A percentile compares a stretch with the other conserved stretches of the same genome.
These are phyloP conservation scores for Chytriomyces sp. DNA, from an alignment of 192 early-diverging fungal species.

Conservation along the genomic window DNA sequence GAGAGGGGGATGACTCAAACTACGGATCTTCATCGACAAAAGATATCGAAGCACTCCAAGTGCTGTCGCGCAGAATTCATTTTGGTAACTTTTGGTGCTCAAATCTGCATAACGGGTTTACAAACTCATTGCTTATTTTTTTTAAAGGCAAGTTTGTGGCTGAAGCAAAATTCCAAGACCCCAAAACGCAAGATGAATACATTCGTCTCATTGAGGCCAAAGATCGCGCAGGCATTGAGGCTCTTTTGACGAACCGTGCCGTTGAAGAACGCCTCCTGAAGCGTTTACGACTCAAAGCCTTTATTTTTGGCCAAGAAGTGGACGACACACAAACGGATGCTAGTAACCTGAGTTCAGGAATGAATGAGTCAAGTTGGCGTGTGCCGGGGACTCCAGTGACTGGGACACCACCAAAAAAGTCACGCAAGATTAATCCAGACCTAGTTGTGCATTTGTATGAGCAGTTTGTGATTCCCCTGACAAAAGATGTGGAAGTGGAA, in stretches of 20 bases:
- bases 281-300: conserved; percentile 84
- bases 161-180: conserved; percentile 94
- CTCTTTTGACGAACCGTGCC: conserved; percentile 82
- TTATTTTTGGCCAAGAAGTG: conserved; percentile 93
- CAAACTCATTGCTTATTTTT: neutral
- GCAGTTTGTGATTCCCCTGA: conserved; percentile 94
- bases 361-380: conserved; percentile 28
- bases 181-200: conserved; percentile 72
- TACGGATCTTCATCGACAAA: conserved; percentile 93
- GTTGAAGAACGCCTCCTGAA: conserved; percentile 86
- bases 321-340: conserved; percentile 47
- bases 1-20: conserved; percentile 80
- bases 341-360: neutral
- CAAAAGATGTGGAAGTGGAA: conserved; percentile 94
- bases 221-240: conserved; percentile 79
- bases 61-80: conserved; percentile 91
- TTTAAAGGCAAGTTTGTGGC: conserved; percentile 89
- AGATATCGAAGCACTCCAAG: conserved; percentile 91
- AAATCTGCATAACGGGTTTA: neutral
- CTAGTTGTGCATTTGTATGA: conserved; percentile 91
- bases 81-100: conserved; percentile 65
- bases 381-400: neutral
- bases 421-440: conserved; percentile 72
- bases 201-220: conserved; percentile 72
- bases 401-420: conserved; percentile 34